These are phyloP conservation scores for Zychaea mexicana DNA, from an alignment of 371 early-diverging fungal species.

Conservation along the genomic window DNA sequence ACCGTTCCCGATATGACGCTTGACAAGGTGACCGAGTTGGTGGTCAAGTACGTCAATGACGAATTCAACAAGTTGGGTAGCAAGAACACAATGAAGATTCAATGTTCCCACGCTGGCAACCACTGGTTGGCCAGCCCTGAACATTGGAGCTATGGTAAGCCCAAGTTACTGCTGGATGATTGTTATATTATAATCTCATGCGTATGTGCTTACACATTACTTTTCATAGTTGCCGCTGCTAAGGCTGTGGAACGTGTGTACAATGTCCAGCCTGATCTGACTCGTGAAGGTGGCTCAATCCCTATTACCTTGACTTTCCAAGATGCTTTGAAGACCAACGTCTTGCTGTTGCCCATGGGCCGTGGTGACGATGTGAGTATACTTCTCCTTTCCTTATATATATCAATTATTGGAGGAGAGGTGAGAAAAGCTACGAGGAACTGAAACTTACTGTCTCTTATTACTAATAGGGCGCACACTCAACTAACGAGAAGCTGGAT, in stretches of 20 bases:
- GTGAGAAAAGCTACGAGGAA: neutral
- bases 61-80: conserved; percentile 88
- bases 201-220: neutral
- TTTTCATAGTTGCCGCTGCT: neutral
- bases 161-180: too few relatives aligned
- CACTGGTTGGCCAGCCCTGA: conserved; percentile 92
- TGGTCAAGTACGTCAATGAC: conserved; percentile 68
- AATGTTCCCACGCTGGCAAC: conserved; percentile 86
- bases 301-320: conserved; percentile 98
- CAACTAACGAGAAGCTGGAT: conserved; percentile 96
- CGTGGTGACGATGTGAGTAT: conserved; percentile 75
- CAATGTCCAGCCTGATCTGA: conserved; percentile 90
- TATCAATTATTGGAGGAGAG: neutral
- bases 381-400: neutral
- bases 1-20: conserved; percentile 92
- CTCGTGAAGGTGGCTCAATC: conserved; percentile 97
- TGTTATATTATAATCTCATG: conserved; percentile 9
- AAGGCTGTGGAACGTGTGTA: conserved; percentile 90
- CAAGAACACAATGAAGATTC: conserved; percentile 81
- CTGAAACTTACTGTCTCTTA: neutral
- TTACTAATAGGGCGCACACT: conserved; percentile 84
- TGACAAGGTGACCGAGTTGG: conserved; percentile 74
- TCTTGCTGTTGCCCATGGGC: conserved; percentile 93
- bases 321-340: conserved; percentile 89
- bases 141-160: conserved; percentile 89